Evolutionary conservation across 2,329 filamentous ascomycete species (phyloP), one percentile per base, ranked within the genome.

Genomic region (Dactylellina haptotyla): DNA sequence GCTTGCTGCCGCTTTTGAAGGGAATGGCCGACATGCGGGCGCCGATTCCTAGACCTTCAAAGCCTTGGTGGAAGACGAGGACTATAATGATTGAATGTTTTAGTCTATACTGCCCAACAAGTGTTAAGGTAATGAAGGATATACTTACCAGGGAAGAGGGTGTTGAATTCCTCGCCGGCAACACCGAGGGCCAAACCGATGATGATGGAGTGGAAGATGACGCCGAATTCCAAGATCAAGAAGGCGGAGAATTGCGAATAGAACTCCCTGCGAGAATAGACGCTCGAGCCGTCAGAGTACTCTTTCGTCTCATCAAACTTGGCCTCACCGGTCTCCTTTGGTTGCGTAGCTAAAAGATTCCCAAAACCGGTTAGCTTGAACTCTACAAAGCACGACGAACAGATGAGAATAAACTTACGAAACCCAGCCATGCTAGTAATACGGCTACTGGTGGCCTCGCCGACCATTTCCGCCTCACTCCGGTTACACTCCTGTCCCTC

Each of bases 51-150:
- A 93, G 83, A 2, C 90, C 90, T 79, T 92, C 90, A 77, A 93
- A 91, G 82, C 90, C 87, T 78, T 92, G 90, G 78, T 92, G 90
- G 82, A 92, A 92, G 65, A 92, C 81, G 67, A 93, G 90, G 61
- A 92, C 90, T 72, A 46, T 18, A 46, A 20, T 20, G 18, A 3
- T 41, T 16, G 16, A 8, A 18, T 46, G 12, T 20, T n/a, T 23
- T 46, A 20, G 14, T 4, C 3, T 18, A 20, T 46, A 46, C 2
- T 2, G 1, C 18, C 23, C 4, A 20, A 41, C 8, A 50, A 8
- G 37, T 14, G 23, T 30, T 14, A 26, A 32, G 16, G 16, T 28
- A 43, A 25, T 3, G 28, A n/a, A 37, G 16, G 23, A 18, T 34
- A 16, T 26, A 32, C 59, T 39, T 56, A 72, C 67, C 67, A 16